These are phyloP conservation scores for Xerocomus spinulosus DNA, from an alignment of 768 basidiomycete species.

Conservation along the genomic window DNA sequence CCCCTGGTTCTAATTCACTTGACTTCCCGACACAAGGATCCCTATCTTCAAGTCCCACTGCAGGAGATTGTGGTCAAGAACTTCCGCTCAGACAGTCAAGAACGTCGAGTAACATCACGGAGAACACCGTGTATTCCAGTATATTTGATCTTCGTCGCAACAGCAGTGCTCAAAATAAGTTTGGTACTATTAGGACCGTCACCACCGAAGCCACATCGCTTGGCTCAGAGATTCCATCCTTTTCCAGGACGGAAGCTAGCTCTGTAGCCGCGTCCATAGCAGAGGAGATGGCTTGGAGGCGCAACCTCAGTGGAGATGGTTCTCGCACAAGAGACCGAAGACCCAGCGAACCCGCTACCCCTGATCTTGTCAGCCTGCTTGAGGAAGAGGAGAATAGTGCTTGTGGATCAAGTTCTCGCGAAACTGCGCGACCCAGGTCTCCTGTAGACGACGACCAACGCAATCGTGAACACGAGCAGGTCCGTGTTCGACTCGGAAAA, in stretches of 20 bases:
- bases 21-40: slow-evolving; percentile 32
- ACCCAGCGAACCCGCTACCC: slow-evolving; percentile 55
- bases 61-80: slow-evolving; percentile 31
- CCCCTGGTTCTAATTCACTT: slow-evolving; percentile 21
- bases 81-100: slow-evolving; percentile 54
- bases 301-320: slow-evolving; percentile 23
- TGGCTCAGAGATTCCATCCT: slow-evolving; percentile 54
- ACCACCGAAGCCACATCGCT: slow-evolving; percentile 77
- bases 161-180: slow-evolving; percentile 51
- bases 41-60: slow-evolving; percentile 33
- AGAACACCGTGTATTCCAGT: slow-evolving; percentile 54
- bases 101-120: slow-evolving; percentile 57
- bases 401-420: slow-evolving; percentile 44
- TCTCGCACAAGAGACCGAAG: slow-evolving; percentile 50
- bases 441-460: slow-evolving; percentile 18
- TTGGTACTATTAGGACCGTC: slow-evolving; percentile 75
- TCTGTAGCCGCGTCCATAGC: slow-evolving; percentile 48
- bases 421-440: slow-evolving; percentile 22
- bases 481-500: slow-evolving; percentile 57
- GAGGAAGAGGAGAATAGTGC: slow-evolving; percentile 62
- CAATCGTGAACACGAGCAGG: slow-evolving; percentile 29
- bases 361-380: slow-evolving; percentile 62
- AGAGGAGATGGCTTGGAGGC: slow-evolving; percentile 39
- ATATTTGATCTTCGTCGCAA: slow-evolving; percentile 50
- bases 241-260: slow-evolving; percentile 62